Conservation (phyloP, 2,329 filamentous ascomycete genomes). For the Botrytis galanthina region DNA sequence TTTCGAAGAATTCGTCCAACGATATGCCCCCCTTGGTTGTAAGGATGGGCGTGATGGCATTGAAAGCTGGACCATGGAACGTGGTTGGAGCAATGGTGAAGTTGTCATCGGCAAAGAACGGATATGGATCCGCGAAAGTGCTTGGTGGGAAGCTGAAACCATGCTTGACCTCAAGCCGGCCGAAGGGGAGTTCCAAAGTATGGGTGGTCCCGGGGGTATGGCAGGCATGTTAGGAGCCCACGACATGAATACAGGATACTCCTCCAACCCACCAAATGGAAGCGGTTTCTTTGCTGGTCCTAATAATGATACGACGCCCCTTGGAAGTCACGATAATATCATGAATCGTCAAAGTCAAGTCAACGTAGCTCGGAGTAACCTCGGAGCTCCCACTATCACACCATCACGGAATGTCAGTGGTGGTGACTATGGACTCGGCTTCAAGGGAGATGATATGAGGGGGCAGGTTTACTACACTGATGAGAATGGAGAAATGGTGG, state of each 20-base stretch:
- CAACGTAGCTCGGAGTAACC: conserved; percentile 46
- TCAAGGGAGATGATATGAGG: conserved; percentile 76
- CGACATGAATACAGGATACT: conserved; percentile 71
- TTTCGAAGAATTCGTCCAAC: conserved; percentile 81
- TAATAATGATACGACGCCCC: conserved; percentile 58
- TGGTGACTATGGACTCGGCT: conserved; percentile 87
- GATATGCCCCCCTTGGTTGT: conserved; percentile 82
- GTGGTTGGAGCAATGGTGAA: conserved; percentile 97
- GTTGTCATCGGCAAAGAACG: conserved; percentile 87
- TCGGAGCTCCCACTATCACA: conserved; percentile 59
- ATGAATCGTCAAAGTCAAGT: conserved; percentile 41
- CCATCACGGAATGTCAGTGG: conserved; percentile 55
- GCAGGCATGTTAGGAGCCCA: conserved; percentile 53
- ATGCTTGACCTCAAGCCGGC: conserved; percentile 81
- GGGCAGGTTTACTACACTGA: conserved; percentile 72
- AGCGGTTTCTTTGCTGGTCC: conserved; percentile 69
- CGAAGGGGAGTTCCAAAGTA: conserved; percentile 30
- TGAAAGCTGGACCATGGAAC: conserved; percentile 89
- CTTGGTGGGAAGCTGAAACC: conserved; percentile 97
- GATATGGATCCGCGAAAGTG: conserved; percentile 89
- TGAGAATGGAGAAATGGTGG: conserved; percentile 63
- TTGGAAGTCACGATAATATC: conserved; percentile 71
- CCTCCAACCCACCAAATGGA: conserved; percentile 48
- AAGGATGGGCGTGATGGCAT: conserved; percentile 88
- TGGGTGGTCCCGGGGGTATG: conserved; percentile 25